Conservation (phyloP, 106 monocot species). For the Acorus gramineus region DNA sequence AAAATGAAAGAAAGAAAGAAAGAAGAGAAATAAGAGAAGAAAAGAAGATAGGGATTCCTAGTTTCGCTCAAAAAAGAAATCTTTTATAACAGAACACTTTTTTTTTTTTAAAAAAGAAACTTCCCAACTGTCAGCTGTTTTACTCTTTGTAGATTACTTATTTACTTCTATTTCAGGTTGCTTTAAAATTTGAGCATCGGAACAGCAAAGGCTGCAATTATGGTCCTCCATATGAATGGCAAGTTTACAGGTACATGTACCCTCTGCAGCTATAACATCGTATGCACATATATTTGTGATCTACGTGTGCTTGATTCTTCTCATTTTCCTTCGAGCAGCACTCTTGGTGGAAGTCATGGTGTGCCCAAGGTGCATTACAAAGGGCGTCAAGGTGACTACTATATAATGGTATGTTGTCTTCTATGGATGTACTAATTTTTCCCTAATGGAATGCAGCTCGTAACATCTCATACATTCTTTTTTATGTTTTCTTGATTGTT, state of each 20-base stretch:
- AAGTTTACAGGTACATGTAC: constrained; percentile 60
- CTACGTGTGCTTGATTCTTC: background rate
- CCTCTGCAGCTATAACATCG: too few relatives aligned
- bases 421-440: too few relatives aligned
- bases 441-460: too few relatives aligned
- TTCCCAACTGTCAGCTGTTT: background rate
- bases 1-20: too few relatives aligned
- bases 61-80: too few relatives aligned
- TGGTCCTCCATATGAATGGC: constrained; percentile 94
- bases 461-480: background rate
- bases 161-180: constrained; percentile 36
- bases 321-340: constrained; percentile 19
- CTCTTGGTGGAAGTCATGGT: constrained; percentile 57
- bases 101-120: background rate
- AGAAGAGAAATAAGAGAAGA: too few relatives aligned
- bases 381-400: constrained; percentile 63
- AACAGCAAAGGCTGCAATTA: constrained; percentile 89
- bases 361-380: constrained; percentile 68
- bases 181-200: constrained; percentile 74
- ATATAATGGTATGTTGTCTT: constrained; percentile 31
- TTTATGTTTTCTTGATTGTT: constrained; percentile 1
- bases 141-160: background rate
- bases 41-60: too few relatives aligned
- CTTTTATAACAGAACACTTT: too few relatives aligned
- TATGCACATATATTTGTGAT: background rate